A percentile compares a stretch with the other conserved stretches of the same genome.
Conservation (phyloP, 371 early-diverging fungal genomes). For the Mucor ambiguus region DNA sequence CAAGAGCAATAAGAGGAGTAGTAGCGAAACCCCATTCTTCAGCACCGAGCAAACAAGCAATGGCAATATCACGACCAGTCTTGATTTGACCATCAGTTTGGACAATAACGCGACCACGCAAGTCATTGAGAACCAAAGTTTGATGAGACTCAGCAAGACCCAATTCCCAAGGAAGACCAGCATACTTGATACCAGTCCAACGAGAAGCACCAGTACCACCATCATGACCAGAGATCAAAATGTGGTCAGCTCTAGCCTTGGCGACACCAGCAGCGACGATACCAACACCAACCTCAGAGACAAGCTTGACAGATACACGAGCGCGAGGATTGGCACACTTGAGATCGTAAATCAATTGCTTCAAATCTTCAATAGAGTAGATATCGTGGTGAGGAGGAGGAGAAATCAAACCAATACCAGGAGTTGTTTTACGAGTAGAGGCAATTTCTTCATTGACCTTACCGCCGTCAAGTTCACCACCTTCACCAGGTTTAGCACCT, state of each 20-base stretch:
- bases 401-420: constrained; percentile 93
- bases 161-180: constrained; percentile 97
- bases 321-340: constrained; percentile 92
- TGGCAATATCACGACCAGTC: constrained; percentile 94
- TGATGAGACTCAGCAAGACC: constrained; percentile 98
- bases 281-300: constrained; percentile 96
- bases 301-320: constrained; percentile 95
- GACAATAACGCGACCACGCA: constrained; percentile 92
- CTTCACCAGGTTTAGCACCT: constrained; percentile 98
- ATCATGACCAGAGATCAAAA: constrained; percentile 94
- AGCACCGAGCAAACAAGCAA: constrained; percentile 95
- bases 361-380: constrained; percentile 96
- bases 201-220: constrained; percentile 98
- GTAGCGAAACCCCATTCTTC: constrained; percentile 99
- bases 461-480: constrained; percentile 77
- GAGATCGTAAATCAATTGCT: constrained; percentile 96
- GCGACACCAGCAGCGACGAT: constrained; percentile 96
- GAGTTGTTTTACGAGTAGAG: constrained; percentile 91
- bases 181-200: constrained; percentile 98
- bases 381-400: constrained; percentile 99
- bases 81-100: constrained; percentile 98
- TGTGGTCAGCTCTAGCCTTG: constrained; percentile 96
- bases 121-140: constrained; percentile 92
- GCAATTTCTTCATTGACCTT: constrained; percentile 93
- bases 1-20: constrained; percentile 95